These are phyloP conservation scores for Beauveria asiatica DNA, from an alignment of 2,329 filamentous ascomycete genomes.

Conservation along the genomic window DNA sequence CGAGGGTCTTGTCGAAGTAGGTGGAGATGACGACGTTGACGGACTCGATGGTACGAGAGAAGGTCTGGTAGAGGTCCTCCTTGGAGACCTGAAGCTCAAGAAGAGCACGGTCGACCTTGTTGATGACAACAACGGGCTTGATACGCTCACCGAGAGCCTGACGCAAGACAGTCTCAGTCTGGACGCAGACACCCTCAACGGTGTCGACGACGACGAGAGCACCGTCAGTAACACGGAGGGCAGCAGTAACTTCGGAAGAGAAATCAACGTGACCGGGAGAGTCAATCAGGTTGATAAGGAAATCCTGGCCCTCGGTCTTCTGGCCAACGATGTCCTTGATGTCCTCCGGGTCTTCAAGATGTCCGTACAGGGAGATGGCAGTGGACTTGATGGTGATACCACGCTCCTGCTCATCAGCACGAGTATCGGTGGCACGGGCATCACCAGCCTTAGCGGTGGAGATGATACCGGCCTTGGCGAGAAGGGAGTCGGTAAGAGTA, in stretches of 20 bases:
- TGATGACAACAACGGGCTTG: conserved; percentile 99
- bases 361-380: conserved; percentile 94
- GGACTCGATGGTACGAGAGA: conserved; percentile 98
- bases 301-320: conserved; percentile 85
- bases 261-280: conserved; percentile 99
- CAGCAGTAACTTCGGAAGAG: conserved; percentile 98
- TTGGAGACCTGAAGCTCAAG: conserved; percentile 97
- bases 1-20: conserved; percentile 93
- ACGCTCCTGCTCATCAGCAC: conserved; percentile 97
- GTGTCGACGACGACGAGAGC: conserved; percentile 99
- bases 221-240: conserved; percentile 99
- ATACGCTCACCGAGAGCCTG: conserved; percentile 99
- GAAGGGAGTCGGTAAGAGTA: conserved; percentile 96
- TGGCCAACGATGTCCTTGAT: conserved; percentile 88
- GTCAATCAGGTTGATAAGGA: conserved; percentile 99
- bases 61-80: conserved; percentile 99
- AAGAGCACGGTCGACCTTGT: conserved; percentile 99
- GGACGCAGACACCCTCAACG: conserved; percentile 98
- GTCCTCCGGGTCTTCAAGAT: conserved; percentile 73
- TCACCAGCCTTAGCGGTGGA: conserved; percentile 96
- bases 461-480: conserved; percentile 99
- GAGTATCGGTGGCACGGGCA: conserved; percentile 91
- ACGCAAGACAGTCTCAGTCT: conserved; percentile 98
- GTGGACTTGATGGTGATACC: conserved; percentile 99
- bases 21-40: conserved; percentile 99